These are phyloP conservation scores for Poa annua DNA, from an alignment of 176 grass and related monocot genomes.

Conservation along the genomic window DNA sequence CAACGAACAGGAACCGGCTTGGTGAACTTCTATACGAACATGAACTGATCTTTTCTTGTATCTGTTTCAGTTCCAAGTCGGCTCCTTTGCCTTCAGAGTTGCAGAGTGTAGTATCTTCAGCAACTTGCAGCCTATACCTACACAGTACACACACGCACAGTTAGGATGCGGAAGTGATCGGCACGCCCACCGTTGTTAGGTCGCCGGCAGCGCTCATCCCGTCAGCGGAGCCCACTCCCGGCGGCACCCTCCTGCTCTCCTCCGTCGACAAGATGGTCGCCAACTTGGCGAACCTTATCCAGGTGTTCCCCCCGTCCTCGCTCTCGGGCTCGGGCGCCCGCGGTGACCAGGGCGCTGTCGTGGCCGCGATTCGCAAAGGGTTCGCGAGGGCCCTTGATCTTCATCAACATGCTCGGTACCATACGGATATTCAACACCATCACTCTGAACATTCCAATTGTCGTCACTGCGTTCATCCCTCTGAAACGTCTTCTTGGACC, in stretches of 20 bases:
- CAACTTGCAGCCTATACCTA: no score
- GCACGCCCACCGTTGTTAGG: background rate
- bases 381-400: constrained; percentile 67
- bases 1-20: constrained; percentile 93
- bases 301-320: constrained; percentile 46
- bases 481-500: constrained; percentile 68
- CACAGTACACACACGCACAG: no score
- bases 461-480: constrained; percentile 65
- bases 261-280: background rate
- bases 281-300: constrained; percentile 43
- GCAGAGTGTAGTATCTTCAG: no score
- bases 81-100: no score
- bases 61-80: no score
- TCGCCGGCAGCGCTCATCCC: background rate
- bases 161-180: no score
- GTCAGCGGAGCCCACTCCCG: background rate
- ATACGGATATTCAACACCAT: constrained; percentile 72
- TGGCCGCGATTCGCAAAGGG: constrained; percentile 54
- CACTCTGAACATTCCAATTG: constrained; percentile 67
- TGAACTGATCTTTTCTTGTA: no score
- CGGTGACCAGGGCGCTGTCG: background rate
- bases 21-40: no score
- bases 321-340: background rate
- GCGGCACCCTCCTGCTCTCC: constrained; percentile 3
- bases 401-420: constrained; percentile 75